Base-by-base conservation (phyloP, 2,329 filamentous ascomycete species). In the Alternaria alternata region DNA sequence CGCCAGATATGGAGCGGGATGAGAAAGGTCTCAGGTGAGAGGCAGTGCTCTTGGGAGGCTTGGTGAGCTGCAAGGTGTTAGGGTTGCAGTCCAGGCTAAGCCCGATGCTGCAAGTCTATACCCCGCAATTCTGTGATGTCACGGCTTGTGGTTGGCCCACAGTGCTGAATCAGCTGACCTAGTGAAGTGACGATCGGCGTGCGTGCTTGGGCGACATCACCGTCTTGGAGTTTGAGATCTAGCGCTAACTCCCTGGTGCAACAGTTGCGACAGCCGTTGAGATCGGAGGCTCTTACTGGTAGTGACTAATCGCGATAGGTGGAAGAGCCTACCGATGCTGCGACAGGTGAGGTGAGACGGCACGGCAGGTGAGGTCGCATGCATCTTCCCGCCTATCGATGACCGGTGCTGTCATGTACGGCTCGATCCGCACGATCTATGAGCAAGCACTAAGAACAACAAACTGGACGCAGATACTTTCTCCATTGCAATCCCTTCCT, bases 11-110 rank as follows among this genome's bases (percentile, higher is more conserved):
- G 44, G 51, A 46, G 46, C 30, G 54, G 59, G 49, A 64, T 48
- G 30, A 54, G 46, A 24, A 20, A 26, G 46, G 36, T 32, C 20
- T 38, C 46, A 49, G 20, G 49, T 26, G 38, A 28, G 59, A 59
- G 64, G 65, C 65, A 64, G 52, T 63, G 34, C 30, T 39, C 55
- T 60, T 62, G 61, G 65, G 30, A 51, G 49, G 42, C 53, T 61
- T 58, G 54, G 52, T 43, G 34, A 39, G 30, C 32, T 44, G 30
- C 39, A 41, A 51, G 36, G 52, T 47, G 54, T 59, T 39, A 46
- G 41, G 26, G 11, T 22, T 39, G 46, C 34, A 52, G 41, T 9
- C 22, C 20, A 16, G 32, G 39, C 60, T 60, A 62, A 26, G 47
- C 57, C 57, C 26, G 22, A 48, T 53, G n/a, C 36, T 20, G 42